Evolutionary conservation across 192 early-diverging fungal species (phyloP), one percentile per base, ranked within the genome.

Genomic region (Linnemannia schmuckeri): DNA sequence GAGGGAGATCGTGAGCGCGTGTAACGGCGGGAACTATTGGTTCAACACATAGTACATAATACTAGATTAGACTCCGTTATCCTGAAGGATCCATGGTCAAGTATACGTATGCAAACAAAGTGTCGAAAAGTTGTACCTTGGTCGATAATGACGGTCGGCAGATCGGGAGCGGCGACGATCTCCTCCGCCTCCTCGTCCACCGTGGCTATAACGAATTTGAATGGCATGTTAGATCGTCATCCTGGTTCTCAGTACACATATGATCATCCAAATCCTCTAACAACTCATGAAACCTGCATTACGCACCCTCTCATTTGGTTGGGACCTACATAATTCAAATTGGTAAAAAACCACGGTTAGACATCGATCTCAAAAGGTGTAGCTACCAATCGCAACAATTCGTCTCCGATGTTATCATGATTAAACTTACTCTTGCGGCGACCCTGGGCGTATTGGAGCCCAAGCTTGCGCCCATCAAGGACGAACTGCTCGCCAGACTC

Each of bases 301-400:
- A 66, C 72, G 20, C 70, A 87, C 85, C 85, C 79, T 87, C 85
- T 81, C 85, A 87, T 87, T 44, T 87, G 85, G 41, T 81, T 80
- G 47, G 85, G 85, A 40, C 79, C 85, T 87, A 74, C 41, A 52
- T 6, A 44, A 42, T 13, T 24, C 0, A 33, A 5, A 8, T 35
- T n/a, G 61, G 30, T 61, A 47, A 33, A 76, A 72, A 44, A 61
- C 9, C 12, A 41, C 4, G 12, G 41, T 66, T 55, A 42, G 33
- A n/a, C 5, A 37, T 35, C 37, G 22, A 27, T 38, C 33, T 1
- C 10, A 4, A 61, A 9, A 66, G 18, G 7, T 47, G 15, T 40
- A 18, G 27, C 2, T 6, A 42, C 18, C 0, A 42, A 68, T 8
- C 18, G 4, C 24, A 40, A 33, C 27, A 22, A 30, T 40, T 1